Percentiles rank a stretch among this genome's conserved stretches.
phyloP scores from a whole-genome alignment of 2,329 filamentous ascomycete species.

The Verticillium nonalfalfae region DNA sequence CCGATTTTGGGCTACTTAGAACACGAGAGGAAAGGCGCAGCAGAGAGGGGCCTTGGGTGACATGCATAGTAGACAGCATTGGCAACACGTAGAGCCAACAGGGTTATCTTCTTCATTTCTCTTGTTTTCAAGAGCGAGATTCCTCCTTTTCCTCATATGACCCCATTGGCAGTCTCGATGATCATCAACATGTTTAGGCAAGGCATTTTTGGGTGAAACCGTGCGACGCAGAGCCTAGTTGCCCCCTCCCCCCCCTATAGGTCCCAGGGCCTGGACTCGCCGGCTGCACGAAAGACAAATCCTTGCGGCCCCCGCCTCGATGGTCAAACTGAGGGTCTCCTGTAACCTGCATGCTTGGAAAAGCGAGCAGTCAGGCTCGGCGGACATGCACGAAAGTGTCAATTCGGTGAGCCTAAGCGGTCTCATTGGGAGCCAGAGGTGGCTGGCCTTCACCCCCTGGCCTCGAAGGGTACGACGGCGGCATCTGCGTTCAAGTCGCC shows the following conservation, averaged over 20 bases:
- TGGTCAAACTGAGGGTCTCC: not conserved
- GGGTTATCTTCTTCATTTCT: slow-evolving; percentile 5
- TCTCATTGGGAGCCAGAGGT: not conserved
- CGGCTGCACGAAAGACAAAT: not conserved
- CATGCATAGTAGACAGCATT: not conserved
- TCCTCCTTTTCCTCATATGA: not conserved
- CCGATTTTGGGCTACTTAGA: not conserved
- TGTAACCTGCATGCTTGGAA: not conserved
- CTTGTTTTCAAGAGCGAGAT: not conserved
- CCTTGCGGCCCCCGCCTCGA: not conserved
- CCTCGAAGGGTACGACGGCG: not conserved
- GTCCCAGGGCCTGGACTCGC: too few species aligned
- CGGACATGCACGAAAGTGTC: not conserved
- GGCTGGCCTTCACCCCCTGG: not conserved
- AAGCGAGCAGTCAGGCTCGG: not conserved
- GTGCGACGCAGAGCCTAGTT: not conserved
- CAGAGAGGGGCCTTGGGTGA: not conserved
- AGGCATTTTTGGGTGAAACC: not conserved
- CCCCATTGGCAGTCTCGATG: too few species aligned
- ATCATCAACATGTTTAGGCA: not conserved
- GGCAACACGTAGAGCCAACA: not conserved
- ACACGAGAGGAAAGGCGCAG: not conserved
- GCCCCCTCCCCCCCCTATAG: not conserved
- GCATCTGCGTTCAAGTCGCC: not conserved
- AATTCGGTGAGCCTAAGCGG: not conserved